Percentiles rank a stretch among this genome's conserved stretches.
These are phyloP conservation scores for Spirogloea muscicola DNA, from an alignment of 139 green algal genomes.

Conservation along the genomic window DNA sequence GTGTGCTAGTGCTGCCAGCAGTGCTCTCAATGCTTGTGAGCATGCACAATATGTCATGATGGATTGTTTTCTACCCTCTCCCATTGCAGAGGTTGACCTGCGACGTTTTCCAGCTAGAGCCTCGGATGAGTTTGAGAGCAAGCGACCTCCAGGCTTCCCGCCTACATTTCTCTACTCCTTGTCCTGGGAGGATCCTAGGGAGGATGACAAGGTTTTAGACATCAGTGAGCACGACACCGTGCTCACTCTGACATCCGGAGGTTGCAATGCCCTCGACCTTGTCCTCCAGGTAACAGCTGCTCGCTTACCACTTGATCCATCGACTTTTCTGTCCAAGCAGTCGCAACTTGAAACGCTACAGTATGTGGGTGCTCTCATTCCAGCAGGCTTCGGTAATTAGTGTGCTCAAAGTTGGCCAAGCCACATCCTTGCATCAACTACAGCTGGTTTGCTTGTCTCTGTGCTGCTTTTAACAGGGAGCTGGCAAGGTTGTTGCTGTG, in stretches of 20 bases:
- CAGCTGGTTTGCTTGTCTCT: too few relatives aligned
- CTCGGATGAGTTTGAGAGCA: slow-evolving; percentile 43
- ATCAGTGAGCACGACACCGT: slow-evolving; percentile 79
- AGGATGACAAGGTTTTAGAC: slow-evolving; percentile 68
- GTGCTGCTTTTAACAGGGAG: slow-evolving; percentile 46
- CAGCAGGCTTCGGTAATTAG: too few relatives aligned
- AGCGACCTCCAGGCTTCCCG: slow-evolving; percentile 66
- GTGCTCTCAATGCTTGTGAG: too few relatives aligned
- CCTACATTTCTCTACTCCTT: slow-evolving; percentile 98
- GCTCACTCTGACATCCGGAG: slow-evolving; percentile 93
- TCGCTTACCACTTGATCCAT: too few relatives aligned
- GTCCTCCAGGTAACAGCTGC: slow-evolving; percentile 57
- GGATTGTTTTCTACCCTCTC: too few relatives aligned
- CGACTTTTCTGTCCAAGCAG: too few relatives aligned
- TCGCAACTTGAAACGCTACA: too few relatives aligned
- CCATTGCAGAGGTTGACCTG: background rate
- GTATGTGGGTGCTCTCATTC: too few relatives aligned
- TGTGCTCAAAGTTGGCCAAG: too few relatives aligned
- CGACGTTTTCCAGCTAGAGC: slow-evolving; percentile 27
- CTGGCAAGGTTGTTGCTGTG: slow-evolving; percentile 78
- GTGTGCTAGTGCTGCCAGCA: too few relatives aligned
- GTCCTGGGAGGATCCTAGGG: slow-evolving; percentile 95
- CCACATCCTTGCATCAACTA: too few relatives aligned
- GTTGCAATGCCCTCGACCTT: slow-evolving; percentile 96
- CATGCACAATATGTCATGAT: too few relatives aligned